Base-by-base conservation (phyloP, 306 rosid species). In the Prinsepia uniflora region DNA sequence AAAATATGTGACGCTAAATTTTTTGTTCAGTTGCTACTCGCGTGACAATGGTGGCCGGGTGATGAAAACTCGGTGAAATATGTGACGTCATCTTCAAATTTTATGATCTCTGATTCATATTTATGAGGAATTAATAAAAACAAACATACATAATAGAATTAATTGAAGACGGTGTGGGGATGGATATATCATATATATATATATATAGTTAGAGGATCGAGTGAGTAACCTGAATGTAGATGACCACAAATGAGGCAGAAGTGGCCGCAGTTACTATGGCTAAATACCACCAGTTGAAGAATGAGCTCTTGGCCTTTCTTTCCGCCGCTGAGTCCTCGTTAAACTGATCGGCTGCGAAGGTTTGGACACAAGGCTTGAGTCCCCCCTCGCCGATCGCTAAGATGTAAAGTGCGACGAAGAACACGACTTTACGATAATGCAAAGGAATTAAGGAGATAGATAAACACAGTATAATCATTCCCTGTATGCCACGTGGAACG, bases 311-410 rank as follows among this genome's bases (percentile, higher is more conserved):
- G 10, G 73, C 76, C 62, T 77, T 77, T 63, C 71, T 89, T 57
- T 84, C 84, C 46, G 84, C 87, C 10, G 79, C 77, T 13, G 92
- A 54, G 22, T 76, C 86, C 19, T 92, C 98, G 19, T 86, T 82
- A 30, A 89, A 92, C n/a, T 92, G 98, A 67, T 92, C 96, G 12
- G 96, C 98, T 7, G 96, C 96, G 10, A 92, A 92, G 45, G 98
- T 92, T 42, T 92, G 97, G 0, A 87, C 96, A 13, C 97, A 87
- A 0, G 97, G 97, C 71, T 78, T 85, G 71, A 89, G 96, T 0
- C 98, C 96, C 0, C 96, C 98, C 63, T 83, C 88, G 4, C 98
- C 98, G 1, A 89, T 44, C 5, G 98, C 80, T 0, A 87, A 19
- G 63, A 80, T 77, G 68, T 89, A 92, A 56, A 92, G 87, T 0